These are phyloP conservation scores for Pisolithus orientalis DNA, from an alignment of 768 basidiomycete genomes.

Conservation along the genomic window DNA sequence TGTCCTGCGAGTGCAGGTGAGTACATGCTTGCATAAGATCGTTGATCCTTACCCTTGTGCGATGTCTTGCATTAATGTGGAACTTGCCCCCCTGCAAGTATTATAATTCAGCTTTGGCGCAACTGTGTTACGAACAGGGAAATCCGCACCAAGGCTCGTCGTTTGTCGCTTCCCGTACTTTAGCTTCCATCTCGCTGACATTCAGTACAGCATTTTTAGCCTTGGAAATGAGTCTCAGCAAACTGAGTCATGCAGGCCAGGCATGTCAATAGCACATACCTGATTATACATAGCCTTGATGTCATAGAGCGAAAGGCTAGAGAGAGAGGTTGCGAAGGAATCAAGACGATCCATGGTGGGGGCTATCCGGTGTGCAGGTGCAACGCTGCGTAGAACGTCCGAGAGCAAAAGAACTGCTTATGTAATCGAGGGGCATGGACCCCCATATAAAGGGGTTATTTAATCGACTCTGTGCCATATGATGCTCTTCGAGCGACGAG, in stretches of 20 bases:
- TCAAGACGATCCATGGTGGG: slow-evolving; percentile 76
- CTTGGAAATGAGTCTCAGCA: slow-evolving; percentile 31
- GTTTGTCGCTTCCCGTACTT: slow-evolving; percentile 94
- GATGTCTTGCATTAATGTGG: slow-evolving; percentile 97
- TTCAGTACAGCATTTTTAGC: slow-evolving; percentile 97
- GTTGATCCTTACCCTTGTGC: slow-evolving; percentile 75
- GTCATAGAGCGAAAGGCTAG: slow-evolving; percentile 86
- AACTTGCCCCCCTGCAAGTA: slow-evolving; percentile 85
- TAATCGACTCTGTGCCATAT: too few species aligned
- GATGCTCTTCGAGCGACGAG: too few species aligned
- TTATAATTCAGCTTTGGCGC: slow-evolving; percentile 2
- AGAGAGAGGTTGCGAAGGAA: slow-evolving; percentile 66
- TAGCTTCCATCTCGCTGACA: slow-evolving; percentile 94
- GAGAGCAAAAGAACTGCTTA: too few species aligned
- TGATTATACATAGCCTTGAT: slow-evolving; percentile 94
- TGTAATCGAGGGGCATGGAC: too few species aligned
- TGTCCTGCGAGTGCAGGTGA: slow-evolving; percentile 52
- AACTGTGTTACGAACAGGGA: neutral
- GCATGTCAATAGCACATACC: slow-evolving; percentile 33
- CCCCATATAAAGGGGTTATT: too few species aligned
- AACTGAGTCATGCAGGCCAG: neutral
- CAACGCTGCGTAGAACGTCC: too few species aligned
- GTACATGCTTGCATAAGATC: neutral
- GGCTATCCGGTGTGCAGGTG: slow-evolving; percentile 2
- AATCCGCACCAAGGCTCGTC: slow-evolving; percentile 93